Conservation (phyloP, 2,329 filamentous ascomycete species). For the Graphilbum sp. region DNA sequence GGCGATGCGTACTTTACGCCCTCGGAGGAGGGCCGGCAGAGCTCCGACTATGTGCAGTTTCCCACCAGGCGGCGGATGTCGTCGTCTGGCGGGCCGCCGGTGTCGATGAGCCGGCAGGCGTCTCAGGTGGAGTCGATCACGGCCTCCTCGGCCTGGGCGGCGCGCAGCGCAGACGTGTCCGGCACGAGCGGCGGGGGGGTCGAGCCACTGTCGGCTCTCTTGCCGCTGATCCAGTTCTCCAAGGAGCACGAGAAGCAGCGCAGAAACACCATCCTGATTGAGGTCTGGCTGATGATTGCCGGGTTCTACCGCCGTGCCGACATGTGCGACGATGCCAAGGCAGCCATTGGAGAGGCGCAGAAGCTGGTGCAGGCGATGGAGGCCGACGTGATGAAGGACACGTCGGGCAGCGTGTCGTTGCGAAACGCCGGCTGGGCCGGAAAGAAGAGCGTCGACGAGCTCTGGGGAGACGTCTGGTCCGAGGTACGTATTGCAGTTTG, state of each 20-base stretch:
- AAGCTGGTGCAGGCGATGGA: conserved; percentile 61
- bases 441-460: conserved; percentile 64
- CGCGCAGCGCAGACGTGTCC: conserved; percentile 4
- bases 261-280: conserved; percentile 42
- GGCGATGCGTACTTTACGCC: conserved; percentile 35
- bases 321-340: conserved; percentile 64
- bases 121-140: conserved; percentile 29
- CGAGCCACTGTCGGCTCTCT: conserved; percentile 27
- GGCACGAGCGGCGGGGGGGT: conserved; percentile 17
- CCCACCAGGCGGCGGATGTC: conserved; percentile 21
- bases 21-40: conserved; percentile 23
- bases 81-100: conserved; percentile 17
- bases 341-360: conserved; percentile 65
- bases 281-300: conserved; percentile 81
- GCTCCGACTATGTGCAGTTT: conserved; percentile 19
- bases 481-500: conserved; percentile 52
- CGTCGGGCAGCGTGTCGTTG: conserved; percentile 41
- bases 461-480: conserved; percentile 70
- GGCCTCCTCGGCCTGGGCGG: conserved; percentile 25
- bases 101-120: conserved; percentile 25
- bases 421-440: conserved; percentile 59
- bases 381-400: conserved; percentile 43
- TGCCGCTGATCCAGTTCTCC: conserved; percentile 37
- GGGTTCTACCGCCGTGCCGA: conserved; percentile 72
- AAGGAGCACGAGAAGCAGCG: conserved; percentile 34